These are phyloP conservation scores for Przewalskia tangutica DNA, from an alignment of 257 asterid species.

Conservation along the genomic window DNA sequence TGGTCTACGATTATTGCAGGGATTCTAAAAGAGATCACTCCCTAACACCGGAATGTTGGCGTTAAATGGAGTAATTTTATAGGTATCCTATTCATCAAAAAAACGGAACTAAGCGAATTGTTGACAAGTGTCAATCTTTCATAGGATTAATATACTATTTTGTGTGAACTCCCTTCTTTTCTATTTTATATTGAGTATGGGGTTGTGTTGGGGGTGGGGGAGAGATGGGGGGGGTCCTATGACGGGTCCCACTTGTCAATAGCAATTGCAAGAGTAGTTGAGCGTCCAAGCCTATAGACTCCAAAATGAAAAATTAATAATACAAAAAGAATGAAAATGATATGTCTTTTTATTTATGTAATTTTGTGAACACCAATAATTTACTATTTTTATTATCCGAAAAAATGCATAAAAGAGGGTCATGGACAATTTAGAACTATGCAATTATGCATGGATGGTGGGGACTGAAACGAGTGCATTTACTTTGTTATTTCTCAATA, in stretches of 20 bases:
- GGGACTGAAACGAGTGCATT: background rate
- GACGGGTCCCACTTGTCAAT: constrained; percentile 30
- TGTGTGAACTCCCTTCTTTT: background rate
- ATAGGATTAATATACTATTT: background rate
- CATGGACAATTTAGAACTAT: constrained; percentile 1
- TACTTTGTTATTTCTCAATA: constrained; percentile 29
- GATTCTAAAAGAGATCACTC: constrained; percentile 75
- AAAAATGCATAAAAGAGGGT: background rate
- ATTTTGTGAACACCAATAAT: background rate
- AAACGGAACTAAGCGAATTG: background rate
- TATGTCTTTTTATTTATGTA: background rate
- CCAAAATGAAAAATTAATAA: constrained; percentile 6
- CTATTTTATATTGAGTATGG: background rate
- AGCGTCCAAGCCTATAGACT: constrained; percentile 26
- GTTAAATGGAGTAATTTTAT: background rate
- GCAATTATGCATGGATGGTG: constrained; percentile 1
- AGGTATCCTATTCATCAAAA: background rate
- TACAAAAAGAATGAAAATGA: background rate
- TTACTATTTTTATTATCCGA: background rate
- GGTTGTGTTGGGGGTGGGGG: background rate
- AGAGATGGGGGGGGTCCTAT: background rate
- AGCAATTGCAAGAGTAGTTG: constrained; percentile 22
- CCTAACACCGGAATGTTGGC: constrained; percentile 72
- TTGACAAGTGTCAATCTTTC: background rate
- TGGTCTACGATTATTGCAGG: constrained; percentile 65